A percentile compares a stretch with the other conserved stretches of the same genome.
Evolutionary conservation across 768 basidiomycete genomes (phyloP).

Genomic region (Pleurotus cornucopiae): DNA sequence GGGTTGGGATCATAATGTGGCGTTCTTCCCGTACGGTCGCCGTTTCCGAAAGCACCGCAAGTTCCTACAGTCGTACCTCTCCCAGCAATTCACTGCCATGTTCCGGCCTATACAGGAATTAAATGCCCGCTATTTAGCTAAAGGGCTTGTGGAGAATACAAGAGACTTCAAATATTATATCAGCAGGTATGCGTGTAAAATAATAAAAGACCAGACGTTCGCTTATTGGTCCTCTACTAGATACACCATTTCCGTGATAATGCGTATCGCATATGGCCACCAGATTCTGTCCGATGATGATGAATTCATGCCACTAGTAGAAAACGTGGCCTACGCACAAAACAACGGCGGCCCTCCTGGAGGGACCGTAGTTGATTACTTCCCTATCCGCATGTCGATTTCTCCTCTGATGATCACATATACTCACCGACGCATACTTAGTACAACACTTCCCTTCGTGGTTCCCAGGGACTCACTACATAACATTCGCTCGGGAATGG

Average conservation of each 20-base stretch:
- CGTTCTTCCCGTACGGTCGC: conserved; percentile 25
- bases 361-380: conserved; percentile 10
- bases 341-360: conserved; percentile 9
- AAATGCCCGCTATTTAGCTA: conserved; percentile 32
- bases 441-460: conserved; percentile 19
- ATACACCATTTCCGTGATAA: conserved; percentile 8
- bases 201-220: no score
- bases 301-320: conserved; percentile 15
- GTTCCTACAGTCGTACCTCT: conserved; percentile 46
- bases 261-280: conserved; percentile 18
- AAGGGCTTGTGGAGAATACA: not conserved
- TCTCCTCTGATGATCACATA: not conserved
- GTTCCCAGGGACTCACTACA: conserved; percentile 41
- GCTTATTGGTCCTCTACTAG: not conserved
- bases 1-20: conserved; percentile 13
- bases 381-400: conserved; percentile 5
- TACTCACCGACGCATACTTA: not conserved
- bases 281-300: conserved; percentile 17
- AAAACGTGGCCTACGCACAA: conserved; percentile 11
- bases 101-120: conserved; percentile 38
- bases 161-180: not conserved
- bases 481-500: conserved; percentile 30
- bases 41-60: conserved; percentile 48
- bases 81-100: conserved; percentile 30
- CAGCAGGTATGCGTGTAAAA: not conserved